Percentiles rank a stretch among this genome's conserved stretches.
Evolutionary conservation across 345 rosid species (phyloP).

Genomic region (Crucihimalaya himalaica): DNA sequence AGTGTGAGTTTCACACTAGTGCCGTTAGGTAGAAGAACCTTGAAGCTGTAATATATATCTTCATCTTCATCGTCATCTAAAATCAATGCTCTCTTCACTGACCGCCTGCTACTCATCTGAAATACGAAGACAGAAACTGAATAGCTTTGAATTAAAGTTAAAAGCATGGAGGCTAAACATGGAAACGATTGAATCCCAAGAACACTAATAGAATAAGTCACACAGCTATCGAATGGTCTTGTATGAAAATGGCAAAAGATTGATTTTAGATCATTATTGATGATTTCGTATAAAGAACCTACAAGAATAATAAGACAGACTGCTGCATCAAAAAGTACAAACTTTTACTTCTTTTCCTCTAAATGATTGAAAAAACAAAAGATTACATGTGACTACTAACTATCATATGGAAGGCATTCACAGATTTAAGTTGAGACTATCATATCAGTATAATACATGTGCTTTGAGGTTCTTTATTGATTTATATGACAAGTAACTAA

Average conservation of each 20-base stretch:
- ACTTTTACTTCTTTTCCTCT: not conserved
- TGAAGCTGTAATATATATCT: conserved; percentile 41
- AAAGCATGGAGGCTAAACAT: conserved; percentile 16
- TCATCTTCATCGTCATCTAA: conserved; percentile 22
- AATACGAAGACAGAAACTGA: conserved; percentile 6
- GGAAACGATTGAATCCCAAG: not conserved
- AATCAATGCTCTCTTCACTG: conserved; percentile 32
- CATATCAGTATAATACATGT: not conserved
- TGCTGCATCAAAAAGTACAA: not conserved
- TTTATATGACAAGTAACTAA: no score
- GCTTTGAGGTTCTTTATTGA: no score
- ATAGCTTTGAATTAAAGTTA: not conserved
- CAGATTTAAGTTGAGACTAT: not conserved
- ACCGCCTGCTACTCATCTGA: conserved; percentile 26
- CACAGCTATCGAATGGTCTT: not conserved
- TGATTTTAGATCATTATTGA: not conserved
- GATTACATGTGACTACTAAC: not conserved
- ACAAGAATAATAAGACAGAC: not conserved
- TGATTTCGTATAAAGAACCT: not conserved
- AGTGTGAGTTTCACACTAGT: conserved; percentile 41
- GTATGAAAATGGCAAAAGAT: not conserved
- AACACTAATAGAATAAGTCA: not conserved
- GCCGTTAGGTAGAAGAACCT: conserved; percentile 59
- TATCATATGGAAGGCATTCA: not conserved
- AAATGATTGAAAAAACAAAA: not conserved